phyloP scores from a whole-genome alignment of 169 alveolate species.

The Eimeria brunetti region DNA sequence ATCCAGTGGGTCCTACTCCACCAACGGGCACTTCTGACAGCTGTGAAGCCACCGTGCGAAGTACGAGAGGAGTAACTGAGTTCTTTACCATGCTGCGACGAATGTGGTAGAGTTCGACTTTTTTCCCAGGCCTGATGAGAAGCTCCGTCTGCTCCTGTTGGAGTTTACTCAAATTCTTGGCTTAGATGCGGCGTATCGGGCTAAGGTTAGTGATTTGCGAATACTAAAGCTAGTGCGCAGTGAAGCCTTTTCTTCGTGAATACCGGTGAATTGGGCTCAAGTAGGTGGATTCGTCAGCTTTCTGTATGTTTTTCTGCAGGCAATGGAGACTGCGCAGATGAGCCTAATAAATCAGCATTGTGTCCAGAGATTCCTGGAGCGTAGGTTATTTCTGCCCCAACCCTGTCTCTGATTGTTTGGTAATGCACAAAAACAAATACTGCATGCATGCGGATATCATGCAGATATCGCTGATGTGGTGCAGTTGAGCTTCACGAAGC shows the following conservation, averaged over 20 bases:
- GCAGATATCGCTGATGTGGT: neutral
- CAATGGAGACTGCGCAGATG: constrained; percentile 75
- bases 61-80: neutral
- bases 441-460: neutral
- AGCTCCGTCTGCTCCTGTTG: constrained; percentile 76
- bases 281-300: neutral
- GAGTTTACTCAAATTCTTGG: constrained; percentile 74
- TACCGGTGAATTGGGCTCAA: neutral
- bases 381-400: constrained; percentile 11
- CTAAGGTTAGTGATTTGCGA: constrained; percentile 14
- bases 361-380: constrained; percentile 47
- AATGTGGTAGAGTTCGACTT: neutral
- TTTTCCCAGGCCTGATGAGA: constrained; percentile 66
- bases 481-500: constrained; percentile 67
- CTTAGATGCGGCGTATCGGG: constrained; percentile 41
- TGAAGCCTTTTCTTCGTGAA: neutral
- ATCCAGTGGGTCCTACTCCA: neutral
- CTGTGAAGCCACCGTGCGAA: neutral
- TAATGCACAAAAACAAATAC: neutral
- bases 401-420: neutral
- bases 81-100: neutral
- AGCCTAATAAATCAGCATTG: constrained; percentile 35
- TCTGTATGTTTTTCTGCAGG: constrained; percentile 41
- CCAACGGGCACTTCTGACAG: neutral
- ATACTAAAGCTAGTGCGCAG: constrained; percentile 15